Evolutionary conservation across 1,284 basidiomycete species (phyloP), one percentile per base, ranked within the genome.

Genomic region (Ganoderma meredithae): DNA sequence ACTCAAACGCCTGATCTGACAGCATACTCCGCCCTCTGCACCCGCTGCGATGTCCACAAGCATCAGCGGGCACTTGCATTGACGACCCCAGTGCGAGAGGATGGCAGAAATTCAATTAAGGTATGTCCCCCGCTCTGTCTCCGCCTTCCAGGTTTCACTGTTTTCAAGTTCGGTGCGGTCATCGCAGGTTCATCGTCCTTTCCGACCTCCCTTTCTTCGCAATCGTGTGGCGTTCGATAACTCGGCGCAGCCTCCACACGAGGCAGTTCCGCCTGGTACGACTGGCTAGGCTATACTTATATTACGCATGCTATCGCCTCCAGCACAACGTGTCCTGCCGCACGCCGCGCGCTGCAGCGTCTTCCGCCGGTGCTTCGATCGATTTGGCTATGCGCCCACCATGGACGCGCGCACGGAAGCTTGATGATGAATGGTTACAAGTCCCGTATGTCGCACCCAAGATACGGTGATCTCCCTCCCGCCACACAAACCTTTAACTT

Each of bases 161-260:
- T 49, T 49, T 49, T 55, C 31, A 33, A 33, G 52, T 27, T 55
- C 27, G 15, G 13, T 31, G 52, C 27, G 27, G 27, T 31, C 27
- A 31, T 31, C 27, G 27, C 27, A 31, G 27, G 4, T 55, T 27
- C 52, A 55, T 31, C 27, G 27, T 17, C 31, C 52, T 55, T 31
- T 19, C 52, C 15, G 33, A 49, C 47, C 7, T 22, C 22, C 22
- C 22, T 49, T n/a, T 49, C 47, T 4, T 33, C 52, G 27, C 27
- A 33, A 33, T 55, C 52, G 52, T 27, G 52, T 49, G 52, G 52
- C 52, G 52, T 55, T 55, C 13, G 31, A 55, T 55, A 55, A 55
- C 5, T 55, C 15, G 27, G 25, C 52, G 52, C 52, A 19, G 31
- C 52, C 25, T 31, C 52, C 52, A 33, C 52, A 33, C 12, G 31